phyloP scores from a whole-genome alignment of 331 rosid species.

The Dryas integrifolia region DNA sequence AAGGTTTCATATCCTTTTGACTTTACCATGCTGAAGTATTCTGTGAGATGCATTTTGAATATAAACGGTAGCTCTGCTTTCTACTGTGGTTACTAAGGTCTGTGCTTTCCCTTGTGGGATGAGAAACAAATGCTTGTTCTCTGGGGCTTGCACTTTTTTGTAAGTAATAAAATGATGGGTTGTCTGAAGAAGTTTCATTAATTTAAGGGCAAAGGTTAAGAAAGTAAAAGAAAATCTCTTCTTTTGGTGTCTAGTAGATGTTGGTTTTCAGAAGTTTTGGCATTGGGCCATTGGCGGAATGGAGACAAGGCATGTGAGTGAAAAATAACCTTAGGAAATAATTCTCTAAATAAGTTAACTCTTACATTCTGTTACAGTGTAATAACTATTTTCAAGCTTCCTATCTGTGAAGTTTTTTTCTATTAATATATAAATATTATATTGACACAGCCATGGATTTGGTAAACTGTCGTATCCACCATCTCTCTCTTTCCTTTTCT shows the following conservation, averaged over 20 bases:
- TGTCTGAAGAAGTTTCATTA: not conserved
- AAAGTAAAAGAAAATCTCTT: not conserved
- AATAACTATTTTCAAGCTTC: not conserved
- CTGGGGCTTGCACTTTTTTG: not conserved
- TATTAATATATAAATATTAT: not conserved
- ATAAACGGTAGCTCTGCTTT: not conserved
- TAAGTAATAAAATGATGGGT: not conserved
- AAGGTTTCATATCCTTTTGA: conserved; percentile 7
- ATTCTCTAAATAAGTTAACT: not conserved
- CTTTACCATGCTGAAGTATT: not conserved
- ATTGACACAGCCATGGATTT: not conserved
- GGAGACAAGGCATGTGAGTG: not conserved
- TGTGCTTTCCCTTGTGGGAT: not conserved
- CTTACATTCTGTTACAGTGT: not conserved
- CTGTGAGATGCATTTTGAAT: not conserved
- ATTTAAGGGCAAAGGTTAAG: not conserved
- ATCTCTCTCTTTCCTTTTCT: not conserved
- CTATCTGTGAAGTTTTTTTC: not conserved
- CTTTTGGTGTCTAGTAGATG: not conserved
- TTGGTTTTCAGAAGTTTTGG: not conserved
- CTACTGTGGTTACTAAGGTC: not conserved
- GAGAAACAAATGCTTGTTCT: not conserved
- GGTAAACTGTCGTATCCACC: not conserved
- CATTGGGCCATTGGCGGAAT: not conserved
- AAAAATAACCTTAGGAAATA: not conserved